Percentiles rank a stretch among this genome's conserved stretches.
Conservation (phyloP, 2,329 filamentous ascomycete species). For the Phialophora macrospora region DNA sequence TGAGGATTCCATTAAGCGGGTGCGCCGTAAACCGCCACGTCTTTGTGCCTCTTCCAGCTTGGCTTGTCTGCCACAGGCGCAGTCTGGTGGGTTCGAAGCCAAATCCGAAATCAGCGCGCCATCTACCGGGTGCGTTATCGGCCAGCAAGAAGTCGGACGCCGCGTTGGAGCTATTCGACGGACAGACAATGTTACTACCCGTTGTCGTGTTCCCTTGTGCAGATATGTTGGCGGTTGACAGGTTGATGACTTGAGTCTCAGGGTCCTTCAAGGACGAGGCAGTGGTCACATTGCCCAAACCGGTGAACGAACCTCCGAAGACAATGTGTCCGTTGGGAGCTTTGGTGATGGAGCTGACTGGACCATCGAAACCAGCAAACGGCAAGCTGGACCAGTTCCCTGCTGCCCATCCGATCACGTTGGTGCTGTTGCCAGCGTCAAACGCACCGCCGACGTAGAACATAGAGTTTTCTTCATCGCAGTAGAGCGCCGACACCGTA, state of each 20-base stretch:
- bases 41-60: slow-evolving; percentile 82
- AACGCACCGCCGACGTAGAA: slow-evolving; percentile 94
- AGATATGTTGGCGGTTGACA: slow-evolving; percentile 76
- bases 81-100: slow-evolving; percentile 86
- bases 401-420: slow-evolving; percentile 79
- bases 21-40: slow-evolving; percentile 85
- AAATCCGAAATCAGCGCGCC: slow-evolving; percentile 81
- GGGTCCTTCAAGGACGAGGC: slow-evolving; percentile 58
- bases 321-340: slow-evolving; percentile 81
- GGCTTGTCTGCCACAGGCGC: slow-evolving; percentile 83
- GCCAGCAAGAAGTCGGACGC: slow-evolving; percentile 80
- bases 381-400: slow-evolving; percentile 78
- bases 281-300: slow-evolving; percentile 69
- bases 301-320: slow-evolving; percentile 89
- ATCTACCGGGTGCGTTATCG: slow-evolving; percentile 76
- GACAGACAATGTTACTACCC: slow-evolving; percentile 77
- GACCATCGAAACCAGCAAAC: slow-evolving; percentile 93
- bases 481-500: slow-evolving; percentile 79
- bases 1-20: slow-evolving; percentile 91
- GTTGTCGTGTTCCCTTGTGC: slow-evolving; percentile 60
- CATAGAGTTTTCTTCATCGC: slow-evolving; percentile 75
- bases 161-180: slow-evolving; percentile 67
- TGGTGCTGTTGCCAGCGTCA: slow-evolving; percentile 77
- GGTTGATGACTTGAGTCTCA: slow-evolving; percentile 76
- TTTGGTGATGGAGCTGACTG: slow-evolving; percentile 82